Base-by-base conservation (phyloP, 441 rosid genomes). In the Adansonia rubrostipa region DNA sequence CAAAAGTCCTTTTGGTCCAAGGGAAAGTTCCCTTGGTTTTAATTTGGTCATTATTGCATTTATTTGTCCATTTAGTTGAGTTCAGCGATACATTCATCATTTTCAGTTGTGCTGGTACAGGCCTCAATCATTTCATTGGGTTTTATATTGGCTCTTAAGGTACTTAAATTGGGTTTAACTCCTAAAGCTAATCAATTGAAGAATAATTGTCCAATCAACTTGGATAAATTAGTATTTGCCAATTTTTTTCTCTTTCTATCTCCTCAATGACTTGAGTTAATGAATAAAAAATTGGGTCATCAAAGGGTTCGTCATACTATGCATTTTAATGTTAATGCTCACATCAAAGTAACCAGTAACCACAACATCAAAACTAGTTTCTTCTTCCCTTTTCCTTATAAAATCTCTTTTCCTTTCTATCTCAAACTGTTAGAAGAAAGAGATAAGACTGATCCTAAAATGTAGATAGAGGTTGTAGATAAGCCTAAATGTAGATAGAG, bases 221-320 rank as follows among this genome's bases (percentile, higher is more conserved):
- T n/a, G 63, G 75, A 71, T 54, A 71, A 71, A 24, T 28, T 51
- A 53, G 47, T 53, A 28, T 71, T 70, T 71, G 36, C 13, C 44
- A 3, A 51, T 71, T 53, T 51, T 60, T 28, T 50, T 17, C 61
- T 28, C 22, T 71, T 56, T 4, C 20, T 47, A 48, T 69, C 50
- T 71, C 61, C 74, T 24, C 1, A 15, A n/a, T 33, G 22, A 71
- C 44, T 51, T 9, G 36, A 53, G 8, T 17, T 40, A 65, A 42
- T 42, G 28, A 66, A 17, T 66, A 66, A 66, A 66, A 66, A 8
- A 9, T 66, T 42, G 24, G 51, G 71, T 9, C 44, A 66, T 17
- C 15, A 66, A 17, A 44, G 71, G 8, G 50, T 66, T 22, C 4
- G 53, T 44, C 48, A n/a, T 66, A 66, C 5, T 66, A 45, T 24